These are phyloP conservation scores for Colletotrichum graminicola DNA, from an alignment of 2,329 filamentous ascomycete species.

Conservation along the genomic window DNA sequence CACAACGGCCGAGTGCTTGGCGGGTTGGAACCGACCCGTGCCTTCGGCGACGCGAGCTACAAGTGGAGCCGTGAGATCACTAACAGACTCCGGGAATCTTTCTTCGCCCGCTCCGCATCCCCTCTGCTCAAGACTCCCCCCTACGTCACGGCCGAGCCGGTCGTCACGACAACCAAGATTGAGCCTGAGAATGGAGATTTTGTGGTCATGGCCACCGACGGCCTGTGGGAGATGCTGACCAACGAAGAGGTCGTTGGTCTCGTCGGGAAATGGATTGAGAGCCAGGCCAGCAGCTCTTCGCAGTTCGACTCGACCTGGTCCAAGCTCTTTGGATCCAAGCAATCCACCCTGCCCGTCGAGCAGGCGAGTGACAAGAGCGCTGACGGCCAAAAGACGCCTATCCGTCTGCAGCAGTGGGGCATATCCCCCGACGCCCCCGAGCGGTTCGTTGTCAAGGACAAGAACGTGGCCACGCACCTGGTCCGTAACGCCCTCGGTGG, in stretches of 20 bases:
- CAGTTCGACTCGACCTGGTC: constrained; percentile 80
- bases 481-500: constrained; percentile 95
- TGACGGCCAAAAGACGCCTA: constrained; percentile 86
- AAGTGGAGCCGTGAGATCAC: constrained; percentile 94
- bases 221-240: constrained; percentile 98
- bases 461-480: constrained; percentile 95
- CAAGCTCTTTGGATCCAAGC: constrained; percentile 68
- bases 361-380: constrained; percentile 60
- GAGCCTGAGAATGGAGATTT: constrained; percentile 93
- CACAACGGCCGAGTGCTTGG: constrained; percentile 91
- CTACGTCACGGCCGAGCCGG: constrained; percentile 96
- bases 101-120: constrained; percentile 86
- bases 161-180: constrained; percentile 93
- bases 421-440: constrained; percentile 78
- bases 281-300: constrained; percentile 69
- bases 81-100: constrained; percentile 82
- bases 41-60: constrained; percentile 96
- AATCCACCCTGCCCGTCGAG: constrained; percentile 80
- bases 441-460: constrained; percentile 94
- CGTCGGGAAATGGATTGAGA: constrained; percentile 96
- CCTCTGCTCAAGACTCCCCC: constrained; percentile 88
- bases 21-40: constrained; percentile 90
- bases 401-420: constrained; percentile 92
- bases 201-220: constrained; percentile 95
- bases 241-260: constrained; percentile 98